Evolutionary conservation across 768 basidiomycete species (phyloP).

Genomic region (Suillus cothurnatus): DNA sequence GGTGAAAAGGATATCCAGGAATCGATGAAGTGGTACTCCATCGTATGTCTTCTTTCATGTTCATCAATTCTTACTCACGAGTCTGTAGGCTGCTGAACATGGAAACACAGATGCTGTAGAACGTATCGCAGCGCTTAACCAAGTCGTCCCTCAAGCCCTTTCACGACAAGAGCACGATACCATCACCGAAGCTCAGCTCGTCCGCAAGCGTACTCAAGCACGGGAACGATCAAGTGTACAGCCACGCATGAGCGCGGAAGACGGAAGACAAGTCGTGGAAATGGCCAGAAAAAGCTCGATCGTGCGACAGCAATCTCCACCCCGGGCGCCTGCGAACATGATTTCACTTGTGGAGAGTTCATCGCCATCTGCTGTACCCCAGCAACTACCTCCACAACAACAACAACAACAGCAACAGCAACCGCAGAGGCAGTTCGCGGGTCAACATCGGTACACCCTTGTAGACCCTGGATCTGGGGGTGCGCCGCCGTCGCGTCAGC

Average conservation of each 20-base stretch:
- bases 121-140: conserved; percentile 69
- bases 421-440: conserved; percentile 31
- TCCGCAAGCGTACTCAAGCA: conserved; percentile 79
- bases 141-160: conserved; percentile 61
- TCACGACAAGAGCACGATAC: conserved; percentile 80
- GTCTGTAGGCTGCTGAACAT: conserved; percentile 65
- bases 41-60: conserved; percentile 39
- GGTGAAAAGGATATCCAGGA: conserved; percentile 59
- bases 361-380: conserved; percentile 6
- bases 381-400: conserved; percentile 9
- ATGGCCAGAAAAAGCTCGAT: conserved; percentile 54
- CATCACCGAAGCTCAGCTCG: conserved; percentile 77
- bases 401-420: conserved; percentile 1
- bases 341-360: conserved; percentile 18
- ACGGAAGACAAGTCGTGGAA: conserved; percentile 52
- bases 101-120: conserved; percentile 81
- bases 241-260: conserved; percentile 28
- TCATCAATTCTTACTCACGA: conserved; percentile 2
- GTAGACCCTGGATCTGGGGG: conserved; percentile 40
- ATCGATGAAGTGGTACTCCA: conserved; percentile 79
- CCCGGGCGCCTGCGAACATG: conserved; percentile 10
- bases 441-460: conserved; percentile 50
- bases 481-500: conserved; percentile 17
- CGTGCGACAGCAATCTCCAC: conserved; percentile 20
- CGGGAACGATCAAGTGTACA: conserved; percentile 53